Evolutionary conservation across 257 asterid species (phyloP), one percentile per base, ranked within the genome.

Genomic region (Datura wrightii): DNA sequence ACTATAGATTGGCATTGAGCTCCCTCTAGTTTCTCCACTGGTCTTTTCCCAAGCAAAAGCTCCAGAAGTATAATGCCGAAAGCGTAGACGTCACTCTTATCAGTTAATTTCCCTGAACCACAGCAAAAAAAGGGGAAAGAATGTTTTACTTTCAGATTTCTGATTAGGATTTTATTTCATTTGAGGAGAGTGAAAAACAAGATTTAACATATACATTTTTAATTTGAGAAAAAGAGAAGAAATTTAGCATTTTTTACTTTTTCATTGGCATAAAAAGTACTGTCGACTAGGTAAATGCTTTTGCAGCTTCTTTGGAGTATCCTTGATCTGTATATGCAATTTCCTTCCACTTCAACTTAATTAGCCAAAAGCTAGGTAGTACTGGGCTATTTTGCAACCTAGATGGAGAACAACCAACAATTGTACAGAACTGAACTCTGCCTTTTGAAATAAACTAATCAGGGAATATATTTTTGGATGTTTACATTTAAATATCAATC

Each of bases 21-120:
- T 87, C 91, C 98, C 7, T 88, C 86, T 50, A 91, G 88, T 87
- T 92, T 89, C 87, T 96, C 98, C 5, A 96, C 97, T 18, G 98
- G 98, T 83, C 92, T 91, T 89, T 92, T 89, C 83, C 99, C 99
- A 81, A 89, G 88, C 89, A 96, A 89, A 86, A 96, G 98, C 92
- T 96, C 98, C 87, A 96, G 90, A 42, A 94, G 99, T 69, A 96
- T 89, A 62, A 96, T 97, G 10, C 99, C 99, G 70, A 93, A 96
- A 42, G 98, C 97, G 83, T 94, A 96, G 78, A 96, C 99, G 15
- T 96, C 99, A 66, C 98, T 94, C 90, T 96, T 94, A 86, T 96
- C 99, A 0, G 98, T 96, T 82, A 96, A 93, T 90, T 93, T 94
- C 79, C 98, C 99, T 96, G 89, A 79, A 78, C 85, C 14, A 59